Evolutionary conservation across 768 basidiomycete species (phyloP).

Genomic region (Fistulinella prunicolor): DNA sequence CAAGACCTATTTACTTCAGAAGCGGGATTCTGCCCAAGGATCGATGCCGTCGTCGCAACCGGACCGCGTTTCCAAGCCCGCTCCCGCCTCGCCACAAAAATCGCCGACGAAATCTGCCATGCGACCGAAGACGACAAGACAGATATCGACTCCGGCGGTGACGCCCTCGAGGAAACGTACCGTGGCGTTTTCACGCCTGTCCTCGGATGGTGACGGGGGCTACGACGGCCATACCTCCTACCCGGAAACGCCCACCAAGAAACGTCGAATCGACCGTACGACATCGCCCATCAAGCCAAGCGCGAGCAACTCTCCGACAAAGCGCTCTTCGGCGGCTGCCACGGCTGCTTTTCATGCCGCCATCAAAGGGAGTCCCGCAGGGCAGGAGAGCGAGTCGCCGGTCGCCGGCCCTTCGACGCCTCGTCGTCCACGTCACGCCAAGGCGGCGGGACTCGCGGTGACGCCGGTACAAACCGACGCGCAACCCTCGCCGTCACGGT

Average conservation of each 20-base stretch:
- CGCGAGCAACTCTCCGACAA: constrained; percentile 11
- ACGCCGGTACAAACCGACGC: constrained; percentile 17
- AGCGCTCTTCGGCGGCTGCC: neutral
- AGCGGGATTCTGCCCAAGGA: neutral
- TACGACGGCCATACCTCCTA: constrained; percentile 29
- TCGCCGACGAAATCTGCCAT: constrained; percentile 18
- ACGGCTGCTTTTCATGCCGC: constrained; percentile 21
- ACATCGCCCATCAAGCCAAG: constrained; percentile 12
- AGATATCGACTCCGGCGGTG: neutral
- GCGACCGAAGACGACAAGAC: constrained; percentile 7
- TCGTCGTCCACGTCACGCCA: constrained; percentile 13
- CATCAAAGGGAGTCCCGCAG: constrained; percentile 9
- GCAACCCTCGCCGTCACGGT: constrained; percentile 23
- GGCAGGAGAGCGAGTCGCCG: neutral
- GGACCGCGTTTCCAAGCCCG: neutral
- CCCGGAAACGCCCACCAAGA: constrained; percentile 45
- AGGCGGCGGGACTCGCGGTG: neutral
- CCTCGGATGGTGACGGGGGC: constrained; percentile 17
- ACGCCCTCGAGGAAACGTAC: constrained; percentile 34
- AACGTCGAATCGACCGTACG: constrained; percentile 29
- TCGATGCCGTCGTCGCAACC: neutral
- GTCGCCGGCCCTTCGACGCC: constrained; percentile 26
- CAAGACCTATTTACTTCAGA: constrained; percentile 9
- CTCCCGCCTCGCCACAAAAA: constrained; percentile 14
- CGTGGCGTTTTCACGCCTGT: constrained; percentile 13